Percentiles rank a stretch among this genome's conserved stretches.
phyloP scores from a whole-genome alignment of 345 rosid genomes.

The Hirschfeldia incana region DNA sequence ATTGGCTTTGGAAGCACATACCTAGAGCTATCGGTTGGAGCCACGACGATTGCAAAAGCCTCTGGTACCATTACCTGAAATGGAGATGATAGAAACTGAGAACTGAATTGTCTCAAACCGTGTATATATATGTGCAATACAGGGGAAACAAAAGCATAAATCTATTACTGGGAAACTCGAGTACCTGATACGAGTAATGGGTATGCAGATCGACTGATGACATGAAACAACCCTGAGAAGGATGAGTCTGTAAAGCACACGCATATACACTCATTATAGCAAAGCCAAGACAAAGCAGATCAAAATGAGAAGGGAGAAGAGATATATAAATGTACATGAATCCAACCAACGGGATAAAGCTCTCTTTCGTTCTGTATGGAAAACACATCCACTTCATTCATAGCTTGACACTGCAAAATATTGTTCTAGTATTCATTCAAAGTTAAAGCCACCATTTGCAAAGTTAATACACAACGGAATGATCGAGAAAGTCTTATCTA shows the following conservation, averaged over 20 bases:
- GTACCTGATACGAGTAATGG: conserved; percentile 54
- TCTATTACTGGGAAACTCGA: not conserved
- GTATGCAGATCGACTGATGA: conserved; percentile 93
- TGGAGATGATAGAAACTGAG: not conserved
- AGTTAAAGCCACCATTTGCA: conserved; percentile 28
- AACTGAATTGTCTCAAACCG: conserved; percentile 9
- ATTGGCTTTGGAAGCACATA: conserved; percentile 28
- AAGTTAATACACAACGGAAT: not conserved
- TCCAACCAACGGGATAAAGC: conserved; percentile 86
- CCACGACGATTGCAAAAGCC: conserved; percentile 89
- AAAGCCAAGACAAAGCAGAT: not conserved
- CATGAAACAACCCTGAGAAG: conserved; percentile 93
- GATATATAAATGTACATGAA: conserved; percentile 54
- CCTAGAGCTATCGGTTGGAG: conserved; percentile 87
- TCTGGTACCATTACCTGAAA: conserved; percentile 83
- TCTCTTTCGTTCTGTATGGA: conserved; percentile 74
- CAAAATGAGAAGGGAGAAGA: conserved; percentile 23
- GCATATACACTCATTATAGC: not conserved
- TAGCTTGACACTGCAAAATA: conserved; percentile 67
- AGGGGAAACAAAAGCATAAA: not conserved
- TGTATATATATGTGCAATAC: not conserved
- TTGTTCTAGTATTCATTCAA: not conserved
- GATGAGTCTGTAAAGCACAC: conserved; percentile 73
- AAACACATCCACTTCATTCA: conserved; percentile 80
- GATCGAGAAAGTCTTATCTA: conserved; percentile 21